These are phyloP conservation scores for Penicillium subrubescens DNA, from an alignment of 495 filamentous ascomycete genomes.

Conservation along the genomic window DNA sequence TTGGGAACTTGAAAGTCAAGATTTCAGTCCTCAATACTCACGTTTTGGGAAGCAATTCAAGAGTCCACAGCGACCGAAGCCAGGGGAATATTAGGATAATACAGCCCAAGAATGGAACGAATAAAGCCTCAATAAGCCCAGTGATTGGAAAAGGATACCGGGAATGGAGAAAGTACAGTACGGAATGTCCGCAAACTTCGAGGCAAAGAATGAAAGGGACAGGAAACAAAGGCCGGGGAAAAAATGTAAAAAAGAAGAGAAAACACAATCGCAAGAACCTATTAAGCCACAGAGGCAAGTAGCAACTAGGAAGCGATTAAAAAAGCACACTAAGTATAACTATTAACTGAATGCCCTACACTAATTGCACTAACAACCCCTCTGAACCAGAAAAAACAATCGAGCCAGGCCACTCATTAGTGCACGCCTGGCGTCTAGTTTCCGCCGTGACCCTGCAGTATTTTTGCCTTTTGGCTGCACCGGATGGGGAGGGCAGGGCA, in stretches of 20 bases:
- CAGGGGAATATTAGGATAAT: not conserved
- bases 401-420: not conserved
- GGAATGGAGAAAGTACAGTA: not conserved
- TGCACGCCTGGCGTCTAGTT: not conserved
- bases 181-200: conserved; percentile 10
- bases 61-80: not conserved
- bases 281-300: not conserved
- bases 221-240: not conserved
- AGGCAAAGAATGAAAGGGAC: conserved; percentile 8
- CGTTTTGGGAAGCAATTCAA: not conserved
- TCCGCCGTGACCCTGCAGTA: not conserved
- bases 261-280: not conserved
- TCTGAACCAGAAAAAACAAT: not conserved
- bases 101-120: not conserved
- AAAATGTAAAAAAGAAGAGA: not conserved
- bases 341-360: not conserved
- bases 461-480: not conserved
- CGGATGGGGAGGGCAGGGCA: not conserved
- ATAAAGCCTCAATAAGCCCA: not conserved
- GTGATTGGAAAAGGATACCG: not conserved
- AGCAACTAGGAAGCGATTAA: not conserved
- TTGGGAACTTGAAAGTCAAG: not conserved
- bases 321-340: not conserved
- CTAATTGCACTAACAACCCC: not conserved
- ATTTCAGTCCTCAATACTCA: not conserved